Conservation (phyloP, 768 basidiomycete genomes). For the Amanita fuliginea region DNA sequence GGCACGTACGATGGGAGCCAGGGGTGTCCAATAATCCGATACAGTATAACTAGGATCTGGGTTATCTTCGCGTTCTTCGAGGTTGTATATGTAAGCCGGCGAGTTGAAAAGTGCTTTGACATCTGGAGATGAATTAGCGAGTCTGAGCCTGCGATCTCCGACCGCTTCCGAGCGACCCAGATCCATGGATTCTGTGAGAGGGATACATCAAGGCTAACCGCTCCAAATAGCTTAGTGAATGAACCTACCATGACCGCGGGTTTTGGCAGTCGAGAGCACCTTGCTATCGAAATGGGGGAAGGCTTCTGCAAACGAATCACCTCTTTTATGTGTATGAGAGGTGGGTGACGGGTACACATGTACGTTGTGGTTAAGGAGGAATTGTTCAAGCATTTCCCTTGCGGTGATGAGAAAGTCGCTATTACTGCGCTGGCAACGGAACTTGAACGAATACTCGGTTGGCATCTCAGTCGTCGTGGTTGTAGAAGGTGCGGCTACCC, state of each 20-base stretch:
- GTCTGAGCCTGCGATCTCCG: slow-evolving; percentile 62
- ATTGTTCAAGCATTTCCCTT: slow-evolving; percentile 89
- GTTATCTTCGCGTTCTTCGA: slow-evolving; percentile 36
- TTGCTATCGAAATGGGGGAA: slow-evolving; percentile 97
- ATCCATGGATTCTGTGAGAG: slow-evolving; percentile 57
- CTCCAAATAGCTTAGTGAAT: slow-evolving; percentile 1
- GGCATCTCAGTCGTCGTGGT: slow-evolving; percentile 36
- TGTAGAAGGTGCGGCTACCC: not conserved
- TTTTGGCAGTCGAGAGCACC: slow-evolving; percentile 69
- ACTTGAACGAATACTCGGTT: slow-evolving; percentile 86
- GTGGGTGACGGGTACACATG: slow-evolving; percentile 73
- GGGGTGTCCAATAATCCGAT: slow-evolving; percentile 67
- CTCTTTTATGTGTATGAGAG: slow-evolving; percentile 64
- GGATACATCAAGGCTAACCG: not conserved
- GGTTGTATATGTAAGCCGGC: slow-evolving; percentile 71
- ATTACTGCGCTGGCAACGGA: slow-evolving; percentile 90
- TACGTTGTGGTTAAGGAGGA: slow-evolving; percentile 73
- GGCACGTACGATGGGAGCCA: slow-evolving; percentile 60
- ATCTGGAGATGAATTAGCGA: slow-evolving; percentile 86
- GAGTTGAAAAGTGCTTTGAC: slow-evolving; percentile 93
- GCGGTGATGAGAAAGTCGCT: slow-evolving; percentile 87
- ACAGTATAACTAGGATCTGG: slow-evolving; percentile 46
- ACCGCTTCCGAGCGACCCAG: slow-evolving; percentile 62
- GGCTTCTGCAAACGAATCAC: slow-evolving; percentile 90
- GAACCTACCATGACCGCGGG: slow-evolving; percentile 44